These are phyloP conservation scores for Aspergillus flavus DNA, from an alignment of 2,329 filamentous ascomycete species.

Conservation along the genomic window DNA sequence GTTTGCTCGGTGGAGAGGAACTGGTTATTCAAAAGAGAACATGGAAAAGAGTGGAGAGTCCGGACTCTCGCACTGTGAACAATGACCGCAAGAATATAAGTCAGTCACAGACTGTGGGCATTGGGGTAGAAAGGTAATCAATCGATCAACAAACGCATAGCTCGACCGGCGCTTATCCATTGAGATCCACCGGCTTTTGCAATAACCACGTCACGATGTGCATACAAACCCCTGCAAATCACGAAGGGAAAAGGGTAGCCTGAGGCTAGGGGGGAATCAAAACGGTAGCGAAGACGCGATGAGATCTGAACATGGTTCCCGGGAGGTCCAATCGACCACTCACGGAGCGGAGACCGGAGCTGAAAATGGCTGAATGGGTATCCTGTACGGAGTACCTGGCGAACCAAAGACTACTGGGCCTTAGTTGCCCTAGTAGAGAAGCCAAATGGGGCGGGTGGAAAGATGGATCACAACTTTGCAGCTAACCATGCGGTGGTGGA, in stretches of 20 bases:
- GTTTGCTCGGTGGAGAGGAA: slow-evolving; percentile 3
- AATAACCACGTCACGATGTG: slow-evolving; percentile 18
- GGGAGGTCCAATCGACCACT: slow-evolving; percentile 9
- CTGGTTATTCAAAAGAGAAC: not conserved
- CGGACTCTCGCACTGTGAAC: not conserved
- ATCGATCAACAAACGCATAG: slow-evolving; percentile 8
- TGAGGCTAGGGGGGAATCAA: slow-evolving; percentile 6
- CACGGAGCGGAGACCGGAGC: slow-evolving; percentile 5
- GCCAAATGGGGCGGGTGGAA: not conserved
- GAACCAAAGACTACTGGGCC: slow-evolving; percentile 13
- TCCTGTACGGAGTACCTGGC: slow-evolving; percentile 6
- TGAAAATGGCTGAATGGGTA: slow-evolving; percentile 12
- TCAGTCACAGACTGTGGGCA: not conserved
- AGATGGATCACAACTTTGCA: slow-evolving; percentile 3
- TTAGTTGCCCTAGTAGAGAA: slow-evolving; percentile 1
- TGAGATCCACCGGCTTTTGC: slow-evolving; percentile 13
- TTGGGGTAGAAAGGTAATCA: not conserved
- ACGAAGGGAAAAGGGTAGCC: slow-evolving; percentile 5
- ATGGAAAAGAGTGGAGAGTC: slow-evolving; percentile 6
- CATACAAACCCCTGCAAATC: slow-evolving; percentile 8
- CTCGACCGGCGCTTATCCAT: slow-evolving; percentile 10
- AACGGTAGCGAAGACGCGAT: slow-evolving; percentile 11
- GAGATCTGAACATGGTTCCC: slow-evolving; percentile 20
- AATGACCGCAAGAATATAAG: slow-evolving; percentile 8
- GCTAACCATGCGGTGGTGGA: not conserved